Base-by-base conservation (phyloP, 192 early-diverging fungal species). In the Phlyctochytrium bullatum region DNA sequence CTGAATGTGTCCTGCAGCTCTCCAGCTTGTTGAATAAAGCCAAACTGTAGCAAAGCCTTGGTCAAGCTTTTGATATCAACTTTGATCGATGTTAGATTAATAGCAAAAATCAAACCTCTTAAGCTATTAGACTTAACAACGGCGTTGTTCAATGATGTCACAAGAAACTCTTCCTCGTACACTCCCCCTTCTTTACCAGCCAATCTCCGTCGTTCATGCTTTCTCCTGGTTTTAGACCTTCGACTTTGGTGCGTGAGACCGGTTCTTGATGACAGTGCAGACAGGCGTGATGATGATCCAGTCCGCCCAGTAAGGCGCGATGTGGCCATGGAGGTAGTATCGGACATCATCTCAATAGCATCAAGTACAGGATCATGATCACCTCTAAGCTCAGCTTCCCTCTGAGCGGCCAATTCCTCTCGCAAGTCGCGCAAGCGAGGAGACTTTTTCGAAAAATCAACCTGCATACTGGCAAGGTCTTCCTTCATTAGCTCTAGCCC, bases 291-390 rank as follows among this genome's bases (percentile, higher is more conserved):
- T 34, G 84, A 81, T 6, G 88, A 84, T 3, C 70, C 79, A 3
- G 92, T 92, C 62, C 89, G 90, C 12, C 88, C 85, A 52, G 90
- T 96, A 65, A 91, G 54, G 2, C 69, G 90, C 54, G 88, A 85
- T 67, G 91, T 95, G 25, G 88, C 89, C 92, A 96, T 93, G 2
- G 93, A 94, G 2, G 91, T 90, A 3, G 96, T 96, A 71, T 98
- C 96, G 0, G 95, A 95, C 80, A 95, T 88, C 80, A 95, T 87
- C 71, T 98, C 96, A 14, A 96, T 82, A 71, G 93, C 89, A 61
- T 95, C 91, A n/a, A 92, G 67, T 24, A 78, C 14, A 17, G 69
- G 69, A 40, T 90, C 89, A 47, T 86, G 81, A 1, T 65, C 74
- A n/a, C 68, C 69, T 20, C 23, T 3, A 27, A 71, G 17, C 4